Evolutionary conservation across 1,284 basidiomycete genomes (phyloP).

Genomic region (Retiboletus flavoniger): DNA sequence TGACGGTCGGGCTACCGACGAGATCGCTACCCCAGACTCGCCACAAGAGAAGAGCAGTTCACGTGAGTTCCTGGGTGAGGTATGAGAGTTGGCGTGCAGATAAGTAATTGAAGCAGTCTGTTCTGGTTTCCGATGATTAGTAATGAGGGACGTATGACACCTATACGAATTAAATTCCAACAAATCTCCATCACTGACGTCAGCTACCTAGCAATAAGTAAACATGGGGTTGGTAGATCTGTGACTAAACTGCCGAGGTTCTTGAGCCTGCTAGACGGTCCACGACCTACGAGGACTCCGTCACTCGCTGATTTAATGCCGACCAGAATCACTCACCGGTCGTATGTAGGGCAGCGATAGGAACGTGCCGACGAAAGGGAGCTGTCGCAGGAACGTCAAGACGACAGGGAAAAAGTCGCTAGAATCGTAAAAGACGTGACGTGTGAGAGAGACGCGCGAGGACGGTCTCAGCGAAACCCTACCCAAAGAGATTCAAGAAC

Average conservation of each 20-base stretch:
- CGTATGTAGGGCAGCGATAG: conserved; percentile 86
- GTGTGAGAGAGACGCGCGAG: conserved; percentile 6
- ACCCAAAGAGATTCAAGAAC: conserved; percentile 98
- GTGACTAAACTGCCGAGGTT: conserved; percentile 64
- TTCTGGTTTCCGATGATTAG: conserved; percentile 3
- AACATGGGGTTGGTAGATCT: neutral
- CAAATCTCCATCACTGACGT: conserved; percentile 10
- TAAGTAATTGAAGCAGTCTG: neutral
- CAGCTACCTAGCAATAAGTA: conserved; percentile 11
- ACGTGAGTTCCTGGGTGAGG: conserved; percentile 7
- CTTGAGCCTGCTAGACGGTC: conserved; percentile 76
- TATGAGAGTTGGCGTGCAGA: conserved; percentile 1
- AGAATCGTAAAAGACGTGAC: conserved; percentile 12
- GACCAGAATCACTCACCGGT: conserved; percentile 44
- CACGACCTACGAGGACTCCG: conserved; percentile 47
- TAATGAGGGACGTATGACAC: conserved; percentile 2
- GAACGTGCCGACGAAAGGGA: conserved; percentile 89
- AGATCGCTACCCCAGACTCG: conserved; percentile 1
- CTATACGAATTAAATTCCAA: conserved; percentile 22
- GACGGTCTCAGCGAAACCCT: conserved; percentile 35
- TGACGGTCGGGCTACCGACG: neutral
- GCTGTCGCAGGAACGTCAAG: conserved; percentile 91
- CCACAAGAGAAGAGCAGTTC: conserved; percentile 7
- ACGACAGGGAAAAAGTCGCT: conserved; percentile 99
- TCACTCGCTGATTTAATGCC: conserved; percentile 10